These are phyloP conservation scores for Clarkia xantiana DNA, from an alignment of 345 rosid genomes.

Conservation along the genomic window DNA sequence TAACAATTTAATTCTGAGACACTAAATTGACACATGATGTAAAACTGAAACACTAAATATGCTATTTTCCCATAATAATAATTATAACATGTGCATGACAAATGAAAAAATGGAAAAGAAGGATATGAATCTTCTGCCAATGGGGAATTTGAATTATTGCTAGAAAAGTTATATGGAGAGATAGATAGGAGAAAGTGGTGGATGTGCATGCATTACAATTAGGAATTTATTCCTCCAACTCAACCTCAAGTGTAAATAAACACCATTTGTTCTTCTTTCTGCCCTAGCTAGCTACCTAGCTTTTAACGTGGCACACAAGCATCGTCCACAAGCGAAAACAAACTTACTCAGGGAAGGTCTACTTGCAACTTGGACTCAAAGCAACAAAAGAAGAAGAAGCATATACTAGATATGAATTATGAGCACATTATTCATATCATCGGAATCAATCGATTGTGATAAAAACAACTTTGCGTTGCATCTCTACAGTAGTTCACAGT, in stretches of 20 bases:
- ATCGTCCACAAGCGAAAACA: constrained; percentile 9
- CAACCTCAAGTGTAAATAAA: not conserved
- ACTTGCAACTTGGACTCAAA: constrained; percentile 17
- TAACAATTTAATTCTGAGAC: too few relatives aligned
- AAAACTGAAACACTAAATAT: too few relatives aligned
- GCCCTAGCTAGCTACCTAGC: constrained; percentile 18
- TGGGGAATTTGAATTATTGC: constrained; percentile 59
- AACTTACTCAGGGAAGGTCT: constrained; percentile 36
- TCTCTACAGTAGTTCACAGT: too few relatives aligned
- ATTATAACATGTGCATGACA: constrained; percentile 12
- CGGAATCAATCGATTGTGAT: too few relatives aligned
- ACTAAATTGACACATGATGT: too few relatives aligned
- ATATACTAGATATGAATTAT: constrained; percentile 1
- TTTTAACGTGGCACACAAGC: constrained; percentile 23
- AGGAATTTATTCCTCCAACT: constrained; percentile 42
- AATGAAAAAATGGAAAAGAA: constrained; percentile 4
- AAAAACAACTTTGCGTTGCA: too few relatives aligned
- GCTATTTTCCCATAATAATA: constrained; percentile 9
- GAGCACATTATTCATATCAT: constrained; percentile 1
- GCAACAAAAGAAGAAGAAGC: not conserved
- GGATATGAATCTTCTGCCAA: constrained; percentile 34
- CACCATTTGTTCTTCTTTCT: not conserved
- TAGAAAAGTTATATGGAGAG: constrained; percentile 17
- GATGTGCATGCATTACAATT: constrained; percentile 42
- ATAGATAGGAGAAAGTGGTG: constrained; percentile 26